Base-by-base conservation (phyloP, 179 eudicot species). In the Carnegiea gigantea region DNA sequence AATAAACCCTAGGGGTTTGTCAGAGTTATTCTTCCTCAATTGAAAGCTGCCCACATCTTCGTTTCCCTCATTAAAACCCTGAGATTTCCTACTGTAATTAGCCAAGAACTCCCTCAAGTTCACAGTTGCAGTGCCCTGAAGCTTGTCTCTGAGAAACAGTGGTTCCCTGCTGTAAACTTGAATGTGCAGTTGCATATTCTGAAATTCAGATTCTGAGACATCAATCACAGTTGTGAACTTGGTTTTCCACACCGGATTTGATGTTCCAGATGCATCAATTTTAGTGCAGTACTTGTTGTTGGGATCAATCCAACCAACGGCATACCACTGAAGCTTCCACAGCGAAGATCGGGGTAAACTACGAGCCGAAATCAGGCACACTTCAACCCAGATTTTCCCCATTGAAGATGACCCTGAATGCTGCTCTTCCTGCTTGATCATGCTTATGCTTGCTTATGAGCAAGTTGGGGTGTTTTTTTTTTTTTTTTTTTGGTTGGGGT, bases 301-400 rank as follows among this genome's bases (percentile, higher is more conserved):
- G 1, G 95, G 92, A 85, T 95, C 91, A 15, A 93, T 88, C 98
- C 98, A 95, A 60, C 95, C 98, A 49, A 93, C 92, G 9, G 96
- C 96, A 70, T 83, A 95, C 93, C 94, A 93, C 53, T 93, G 98
- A 77, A 82, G 92, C 92, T 95, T 95, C 83, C 88, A 90, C 17
- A 91, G 85, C 5, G 90, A 85, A 3, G 91, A 87, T 0, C 92
- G 89, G 51, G 89, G 84, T 18, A 95, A 87, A 24, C 97, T 97
- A 6, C 96, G 87, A 30, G 92, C 95, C 4, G 97, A 93, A 10
- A 93, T 88, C 54, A 93, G 75, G 88, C 97, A 91, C 44, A 95
- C 84, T 85, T 95, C 98, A 23, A 95, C 84, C 86, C 89, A 84
- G 65, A 84, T 84, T 78, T 93, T 93, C 43, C 87, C 88, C 92